Evolutionary conservation across 139 green algal genomes (phyloP).

Genomic region (Chloropicon primus): DNA sequence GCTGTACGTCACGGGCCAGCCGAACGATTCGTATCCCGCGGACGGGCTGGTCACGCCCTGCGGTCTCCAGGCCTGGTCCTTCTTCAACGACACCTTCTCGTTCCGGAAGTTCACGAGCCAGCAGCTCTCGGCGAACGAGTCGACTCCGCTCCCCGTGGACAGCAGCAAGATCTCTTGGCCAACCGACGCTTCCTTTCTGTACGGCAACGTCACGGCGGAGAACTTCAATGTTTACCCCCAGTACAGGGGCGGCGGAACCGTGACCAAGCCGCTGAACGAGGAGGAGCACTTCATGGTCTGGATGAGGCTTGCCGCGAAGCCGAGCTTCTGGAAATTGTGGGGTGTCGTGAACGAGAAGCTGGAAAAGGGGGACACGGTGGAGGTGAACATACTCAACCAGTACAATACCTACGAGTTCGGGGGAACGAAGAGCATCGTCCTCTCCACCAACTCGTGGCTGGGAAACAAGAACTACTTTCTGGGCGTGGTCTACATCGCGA

Average conservation of each 20-base stretch:
- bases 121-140: neutral
- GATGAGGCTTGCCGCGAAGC: neutral
- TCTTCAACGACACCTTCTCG: constrained; percentile 7
- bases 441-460: constrained; percentile 5
- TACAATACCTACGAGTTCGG: constrained; percentile 6
- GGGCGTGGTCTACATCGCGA: neutral
- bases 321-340: neutral
- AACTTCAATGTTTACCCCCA: constrained; percentile 1
- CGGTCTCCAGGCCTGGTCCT: constrained; percentile 1
- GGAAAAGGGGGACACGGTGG: neutral
- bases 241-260: neutral
- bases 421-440: neutral
- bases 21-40: neutral
- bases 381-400: neutral
- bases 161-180: constrained; percentile 1
- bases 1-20: neutral
- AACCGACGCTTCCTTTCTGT: neutral
- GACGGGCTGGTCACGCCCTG: constrained; percentile 3
- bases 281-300: constrained; percentile 4
- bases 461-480: constrained; percentile 1
- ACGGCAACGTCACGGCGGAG: neutral
- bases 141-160: neutral
- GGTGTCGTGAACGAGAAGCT: neutral
- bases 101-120: neutral
- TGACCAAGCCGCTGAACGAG: neutral